phyloP scores from a whole-genome alignment of 176 grass and related monocot genomes.

The Ananas comosus region DNA sequence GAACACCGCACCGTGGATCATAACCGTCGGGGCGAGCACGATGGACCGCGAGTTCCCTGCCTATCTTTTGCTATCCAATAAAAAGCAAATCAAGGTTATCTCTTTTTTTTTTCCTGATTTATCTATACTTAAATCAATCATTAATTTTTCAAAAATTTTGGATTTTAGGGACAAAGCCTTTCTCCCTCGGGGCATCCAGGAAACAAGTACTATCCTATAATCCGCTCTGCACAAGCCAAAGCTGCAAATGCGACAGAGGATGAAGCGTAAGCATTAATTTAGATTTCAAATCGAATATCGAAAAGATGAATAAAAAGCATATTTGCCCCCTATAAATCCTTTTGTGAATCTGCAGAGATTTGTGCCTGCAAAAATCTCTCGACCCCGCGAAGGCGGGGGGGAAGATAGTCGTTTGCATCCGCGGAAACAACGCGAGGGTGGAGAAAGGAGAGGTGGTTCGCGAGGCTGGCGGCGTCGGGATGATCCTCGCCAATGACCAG shows the following conservation, averaged over 20 bases:
- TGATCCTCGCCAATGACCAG: slow-evolving; percentile 59
- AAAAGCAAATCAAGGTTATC: slow-evolving; percentile 45
- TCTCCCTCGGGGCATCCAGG: slow-evolving; percentile 34
- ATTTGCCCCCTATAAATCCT: background rate
- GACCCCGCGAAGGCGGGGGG: slow-evolving; percentile 45
- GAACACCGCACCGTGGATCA: slow-evolving; percentile 79
- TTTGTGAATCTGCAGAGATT: slow-evolving; percentile 21
- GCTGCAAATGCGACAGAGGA: slow-evolving; percentile 16
- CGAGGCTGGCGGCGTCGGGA: slow-evolving; percentile 40
- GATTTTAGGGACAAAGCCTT: slow-evolving; percentile 62
- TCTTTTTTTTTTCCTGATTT: background rate
- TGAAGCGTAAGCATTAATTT: slow-evolving; percentile 32
- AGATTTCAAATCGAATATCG: background rate
- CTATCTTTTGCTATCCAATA: slow-evolving; percentile 36
- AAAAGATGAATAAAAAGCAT: background rate
- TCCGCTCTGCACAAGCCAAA: slow-evolving; percentile 50
- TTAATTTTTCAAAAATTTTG: background rate
- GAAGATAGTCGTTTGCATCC: slow-evolving; percentile 69
- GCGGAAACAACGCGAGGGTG: slow-evolving; percentile 57
- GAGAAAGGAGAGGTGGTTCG: slow-evolving; percentile 65
- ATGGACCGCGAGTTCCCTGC: slow-evolving; percentile 75
- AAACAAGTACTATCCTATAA: slow-evolving; percentile 46
- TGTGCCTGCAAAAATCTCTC: slow-evolving; percentile 46
- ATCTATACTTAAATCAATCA: background rate
- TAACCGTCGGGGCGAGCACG: slow-evolving; percentile 79